phyloP scores from a whole-genome alignment of 192 early-diverging fungal genomes.

The Backusella morwellensis region DNA sequence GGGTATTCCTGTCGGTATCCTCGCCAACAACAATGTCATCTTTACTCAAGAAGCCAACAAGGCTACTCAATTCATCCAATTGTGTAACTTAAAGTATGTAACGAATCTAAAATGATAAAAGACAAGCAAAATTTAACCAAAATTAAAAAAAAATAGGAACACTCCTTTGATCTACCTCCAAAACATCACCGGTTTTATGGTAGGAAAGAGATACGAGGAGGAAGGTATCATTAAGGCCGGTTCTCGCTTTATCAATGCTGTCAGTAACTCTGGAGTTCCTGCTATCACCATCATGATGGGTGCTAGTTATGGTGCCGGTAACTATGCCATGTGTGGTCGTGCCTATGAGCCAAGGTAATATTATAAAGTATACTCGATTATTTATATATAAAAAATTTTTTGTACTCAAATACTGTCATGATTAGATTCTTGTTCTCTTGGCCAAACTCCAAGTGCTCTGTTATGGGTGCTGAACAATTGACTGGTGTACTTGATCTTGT shows the following conservation, averaged over 20 bases:
- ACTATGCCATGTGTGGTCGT: slow-evolving; percentile 69
- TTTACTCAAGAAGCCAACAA: slow-evolving; percentile 67
- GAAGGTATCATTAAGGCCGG: slow-evolving; percentile 72
- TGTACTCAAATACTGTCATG: background rate
- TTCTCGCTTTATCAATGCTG: slow-evolving; percentile 64
- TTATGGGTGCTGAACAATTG: slow-evolving; percentile 71
- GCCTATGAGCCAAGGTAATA: slow-evolving; percentile 57
- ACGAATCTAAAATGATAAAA: background rate
- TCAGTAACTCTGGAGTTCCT: slow-evolving; percentile 58
- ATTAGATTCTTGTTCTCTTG: slow-evolving; percentile 65
- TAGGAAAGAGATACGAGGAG: slow-evolving; percentile 64
- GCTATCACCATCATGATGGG: slow-evolving; percentile 65
- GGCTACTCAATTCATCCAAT: slow-evolving; percentile 66
- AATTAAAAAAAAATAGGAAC: slow-evolving; percentile 30
- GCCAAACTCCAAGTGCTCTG: slow-evolving; percentile 65
- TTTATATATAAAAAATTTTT: background rate
- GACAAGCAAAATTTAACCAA: background rate
- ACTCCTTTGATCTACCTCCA: slow-evolving; percentile 60
- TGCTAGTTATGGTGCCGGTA: slow-evolving; percentile 66
- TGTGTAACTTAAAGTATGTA: slow-evolving; percentile 55
- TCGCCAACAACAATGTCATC: slow-evolving; percentile 63
- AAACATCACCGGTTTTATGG: slow-evolving; percentile 76
- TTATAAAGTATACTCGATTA: background rate
- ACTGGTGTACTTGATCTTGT: slow-evolving; percentile 68
- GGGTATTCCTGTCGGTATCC: slow-evolving; percentile 63